A percentile compares a stretch with the other conserved stretches of the same genome.
Evolutionary conservation across 179 eudicot species (phyloP).

Genomic region (Monotropa hypopitys): DNA sequence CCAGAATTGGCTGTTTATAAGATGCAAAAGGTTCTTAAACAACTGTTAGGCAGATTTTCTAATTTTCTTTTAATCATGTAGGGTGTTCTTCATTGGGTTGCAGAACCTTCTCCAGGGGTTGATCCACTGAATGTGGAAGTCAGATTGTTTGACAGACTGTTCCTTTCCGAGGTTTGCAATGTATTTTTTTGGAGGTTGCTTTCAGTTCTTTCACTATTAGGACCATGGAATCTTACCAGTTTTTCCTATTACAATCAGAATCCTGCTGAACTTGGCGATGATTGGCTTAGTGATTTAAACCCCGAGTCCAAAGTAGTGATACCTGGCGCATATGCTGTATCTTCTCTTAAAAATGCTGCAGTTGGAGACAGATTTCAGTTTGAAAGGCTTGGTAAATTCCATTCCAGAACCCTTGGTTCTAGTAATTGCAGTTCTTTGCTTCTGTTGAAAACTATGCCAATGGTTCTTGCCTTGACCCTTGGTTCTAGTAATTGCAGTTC

Average conservation of each 20-base stretch:
- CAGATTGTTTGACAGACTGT: slow-evolving; percentile 74
- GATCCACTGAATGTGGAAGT: slow-evolving; percentile 84
- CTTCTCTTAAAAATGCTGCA: slow-evolving; percentile 38
- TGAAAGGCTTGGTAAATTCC: slow-evolving; percentile 74
- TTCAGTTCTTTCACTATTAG: neutral
- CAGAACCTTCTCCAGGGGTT: slow-evolving; percentile 62
- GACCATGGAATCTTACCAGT: neutral
- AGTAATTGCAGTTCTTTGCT: neutral
- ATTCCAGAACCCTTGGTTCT: slow-evolving; percentile 7
- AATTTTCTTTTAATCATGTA: slow-evolving; percentile 12
- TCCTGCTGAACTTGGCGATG: slow-evolving; percentile 67
- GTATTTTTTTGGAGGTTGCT: slow-evolving; percentile 1
- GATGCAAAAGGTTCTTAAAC: neutral
- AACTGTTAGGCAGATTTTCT: neutral
- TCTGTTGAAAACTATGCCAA: neutral
- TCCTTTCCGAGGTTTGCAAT: slow-evolving; percentile 65
- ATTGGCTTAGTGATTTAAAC: slow-evolving; percentile 82
- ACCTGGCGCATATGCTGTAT: slow-evolving; percentile 61
- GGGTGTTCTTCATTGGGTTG: slow-evolving; percentile 98
- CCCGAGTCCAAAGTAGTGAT: slow-evolving; percentile 66
- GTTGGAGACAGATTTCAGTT: slow-evolving; percentile 80
- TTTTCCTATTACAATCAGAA: slow-evolving; percentile 29
- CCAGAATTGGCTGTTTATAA: neutral
- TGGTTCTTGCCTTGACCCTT: neutral
- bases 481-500: neutral